Conservation (phyloP, 345 rosid genomes). For the Hirschfeldia incana region DNA sequence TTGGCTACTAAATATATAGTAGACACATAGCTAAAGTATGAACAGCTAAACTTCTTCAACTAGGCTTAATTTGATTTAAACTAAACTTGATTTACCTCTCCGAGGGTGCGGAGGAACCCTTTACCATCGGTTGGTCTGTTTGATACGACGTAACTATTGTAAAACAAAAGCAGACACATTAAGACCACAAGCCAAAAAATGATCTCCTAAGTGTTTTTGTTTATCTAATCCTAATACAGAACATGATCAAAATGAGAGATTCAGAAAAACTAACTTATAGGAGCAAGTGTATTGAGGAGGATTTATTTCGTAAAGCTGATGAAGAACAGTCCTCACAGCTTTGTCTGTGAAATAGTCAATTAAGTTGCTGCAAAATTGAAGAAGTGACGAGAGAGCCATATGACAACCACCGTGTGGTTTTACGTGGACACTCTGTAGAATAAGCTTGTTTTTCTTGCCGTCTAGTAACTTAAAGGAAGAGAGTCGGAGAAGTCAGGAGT, state of each 20-base stretch:
- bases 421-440: conserved; percentile 23
- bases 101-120: conserved; percentile 71
- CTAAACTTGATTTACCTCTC: conserved; percentile 51
- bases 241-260: neutral
- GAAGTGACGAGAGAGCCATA: neutral
- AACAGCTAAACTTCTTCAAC: neutral
- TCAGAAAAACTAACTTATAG: conserved; percentile 60
- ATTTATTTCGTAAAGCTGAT: conserved; percentile 96
- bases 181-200: neutral
- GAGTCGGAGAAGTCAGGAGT: neutral
- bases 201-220: neutral
- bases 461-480: neutral
- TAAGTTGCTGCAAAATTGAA: conserved; percentile 58
- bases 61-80: neutral
- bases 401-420: conserved; percentile 20
- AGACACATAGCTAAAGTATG: neutral
- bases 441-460: conserved; percentile 7
- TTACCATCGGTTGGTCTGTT: conserved; percentile 90
- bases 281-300: conserved; percentile 82
- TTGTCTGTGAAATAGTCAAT: conserved; percentile 85
- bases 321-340: conserved; percentile 87
- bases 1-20: neutral
- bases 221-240: conserved; percentile 4
- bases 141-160: conserved; percentile 52
- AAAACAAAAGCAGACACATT: conserved; percentile 8